Evolutionary conservation across 192 early-diverging fungal genomes (phyloP).

Genomic region (Coemansia sp.): DNA sequence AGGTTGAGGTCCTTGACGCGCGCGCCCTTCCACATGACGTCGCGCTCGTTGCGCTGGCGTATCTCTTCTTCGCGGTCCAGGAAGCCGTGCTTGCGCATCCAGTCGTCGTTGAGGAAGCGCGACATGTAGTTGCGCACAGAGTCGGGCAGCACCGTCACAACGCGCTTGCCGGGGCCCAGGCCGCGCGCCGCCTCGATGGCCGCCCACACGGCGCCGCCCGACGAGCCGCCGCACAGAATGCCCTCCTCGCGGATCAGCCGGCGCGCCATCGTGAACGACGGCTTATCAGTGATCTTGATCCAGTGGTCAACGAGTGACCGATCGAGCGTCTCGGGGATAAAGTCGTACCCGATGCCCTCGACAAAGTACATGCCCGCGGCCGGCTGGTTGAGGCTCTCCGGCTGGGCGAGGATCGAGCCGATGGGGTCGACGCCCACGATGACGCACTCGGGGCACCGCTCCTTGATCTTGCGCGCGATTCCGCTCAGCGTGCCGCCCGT

Average conservation of each 20-base stretch:
- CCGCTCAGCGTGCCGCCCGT: conserved; percentile 98
- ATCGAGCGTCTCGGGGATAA: conserved; percentile 91
- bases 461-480: conserved; percentile 92
- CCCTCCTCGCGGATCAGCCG: conserved; percentile 96
- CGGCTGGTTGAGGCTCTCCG: conserved; percentile 70
- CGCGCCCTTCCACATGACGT: conserved; percentile 76
- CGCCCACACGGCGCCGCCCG: conserved; percentile 87
- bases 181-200: conserved; percentile 80
- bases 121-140: conserved; percentile 99
- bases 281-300: conserved; percentile 96
- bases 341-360: conserved; percentile 99
- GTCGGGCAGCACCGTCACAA: conserved; percentile 95
- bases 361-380: conserved; percentile 78
- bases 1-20: conserved; percentile 77
- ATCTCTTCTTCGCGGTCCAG: conserved; percentile 63
- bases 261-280: conserved; percentile 93
- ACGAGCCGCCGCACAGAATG: conserved; percentile 93
- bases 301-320: conserved; percentile 83
- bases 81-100: conserved; percentile 92
- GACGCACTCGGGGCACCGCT: conserved; percentile 78
- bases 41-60: conserved; percentile 61
- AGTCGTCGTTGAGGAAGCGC: conserved; percentile 97
- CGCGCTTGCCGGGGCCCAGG: conserved; percentile 82
- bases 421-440: conserved; percentile 92
- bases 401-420: conserved; percentile 91